Evolutionary conservation across 2,329 filamentous ascomycete species (phyloP), one percentile per base, ranked within the genome.

Genomic region (Aspergillus cejpii): DNA sequence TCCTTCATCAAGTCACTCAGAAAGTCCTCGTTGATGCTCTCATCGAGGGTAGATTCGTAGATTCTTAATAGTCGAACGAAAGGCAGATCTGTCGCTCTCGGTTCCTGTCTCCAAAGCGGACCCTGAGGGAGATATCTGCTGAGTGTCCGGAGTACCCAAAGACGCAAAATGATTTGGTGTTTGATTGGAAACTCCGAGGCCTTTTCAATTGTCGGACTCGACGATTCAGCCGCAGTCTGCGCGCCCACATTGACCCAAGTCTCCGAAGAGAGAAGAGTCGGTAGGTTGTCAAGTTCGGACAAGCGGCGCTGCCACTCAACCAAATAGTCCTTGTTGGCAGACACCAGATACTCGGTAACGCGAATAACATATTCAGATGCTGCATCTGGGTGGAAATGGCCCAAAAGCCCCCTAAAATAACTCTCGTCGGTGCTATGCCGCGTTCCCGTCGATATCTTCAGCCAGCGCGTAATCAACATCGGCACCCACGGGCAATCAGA

Each of bases 271-370:
- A 57, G 48, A 40, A 66, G 48, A 6, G 45, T 37, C 10, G 47
- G 39, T 10, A 55, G 44, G 28, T 61, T 49, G 12, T 48, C 39
- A 10, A 62, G 37, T 6, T 45, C 47, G 2, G 46, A 24, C 21
- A 68, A 50, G 40, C 53, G 64, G 15, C 54, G 48, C 37, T 51
- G 54, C 65, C 67, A 69, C 33, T 56, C 42, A n/a, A 70, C 49
- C 17, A 60, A 36, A 8, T 49, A 33, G 6, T 46, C 48, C 42
- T 56, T 51, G 29, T 39, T 34, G 11, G 50, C 33, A 19, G 59
- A 55, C 20, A 58, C 45, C 29, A 70, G 39, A 17, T 28, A 43
- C 45, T 69, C 61, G 1, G 67, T 67, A 3, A 65, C 55, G 19
- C 52, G 39, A 24, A 68, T 50, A 7, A 70, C 57, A 41, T 54